Evolutionary conservation across 169 alveolate species (phyloP).

Genomic region (Eimeria sp.): DNA sequence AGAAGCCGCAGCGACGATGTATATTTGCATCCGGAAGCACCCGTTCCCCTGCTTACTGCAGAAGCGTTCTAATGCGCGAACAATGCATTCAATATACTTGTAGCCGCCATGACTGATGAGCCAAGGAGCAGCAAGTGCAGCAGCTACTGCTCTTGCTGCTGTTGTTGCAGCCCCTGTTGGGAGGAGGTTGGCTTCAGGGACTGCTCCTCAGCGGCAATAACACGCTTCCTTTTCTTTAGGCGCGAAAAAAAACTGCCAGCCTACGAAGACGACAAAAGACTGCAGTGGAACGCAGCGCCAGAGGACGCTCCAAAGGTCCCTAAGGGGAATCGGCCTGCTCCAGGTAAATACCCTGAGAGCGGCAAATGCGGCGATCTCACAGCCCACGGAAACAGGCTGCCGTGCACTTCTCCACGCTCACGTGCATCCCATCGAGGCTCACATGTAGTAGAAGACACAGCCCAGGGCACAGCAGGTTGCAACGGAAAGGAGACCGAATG

Average conservation of each 20-base stretch:
- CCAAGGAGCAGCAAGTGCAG: neutral
- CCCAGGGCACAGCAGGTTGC: conserved; percentile 51
- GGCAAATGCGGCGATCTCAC: neutral
- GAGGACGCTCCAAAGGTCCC: neutral
- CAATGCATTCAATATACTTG: neutral
- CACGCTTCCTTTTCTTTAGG: neutral
- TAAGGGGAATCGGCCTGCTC: neutral
- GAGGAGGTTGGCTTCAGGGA: neutral
- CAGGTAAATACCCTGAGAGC: neutral
- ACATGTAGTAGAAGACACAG: conserved; percentile 73
- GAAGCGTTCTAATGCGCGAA: neutral
- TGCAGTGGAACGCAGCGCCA: conserved; percentile 39
- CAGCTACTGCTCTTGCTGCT: neutral
- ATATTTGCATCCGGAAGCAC: neutral
- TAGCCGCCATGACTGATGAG: neutral
- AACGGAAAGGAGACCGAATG: conserved; percentile 61
- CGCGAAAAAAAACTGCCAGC: conserved; percentile 30
- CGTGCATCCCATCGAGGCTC: neutral
- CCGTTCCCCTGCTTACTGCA: neutral
- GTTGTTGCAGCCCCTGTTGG: neutral
- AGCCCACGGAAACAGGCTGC: neutral
- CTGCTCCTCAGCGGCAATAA: neutral
- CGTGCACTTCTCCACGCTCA: neutral
- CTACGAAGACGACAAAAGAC: neutral
- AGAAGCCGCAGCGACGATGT: neutral